A percentile compares a stretch with the other conserved stretches of the same genome.
Evolutionary conservation across 2,329 filamentous ascomycete genomes (phyloP).

Genomic region (Colletotrichum sp.): DNA sequence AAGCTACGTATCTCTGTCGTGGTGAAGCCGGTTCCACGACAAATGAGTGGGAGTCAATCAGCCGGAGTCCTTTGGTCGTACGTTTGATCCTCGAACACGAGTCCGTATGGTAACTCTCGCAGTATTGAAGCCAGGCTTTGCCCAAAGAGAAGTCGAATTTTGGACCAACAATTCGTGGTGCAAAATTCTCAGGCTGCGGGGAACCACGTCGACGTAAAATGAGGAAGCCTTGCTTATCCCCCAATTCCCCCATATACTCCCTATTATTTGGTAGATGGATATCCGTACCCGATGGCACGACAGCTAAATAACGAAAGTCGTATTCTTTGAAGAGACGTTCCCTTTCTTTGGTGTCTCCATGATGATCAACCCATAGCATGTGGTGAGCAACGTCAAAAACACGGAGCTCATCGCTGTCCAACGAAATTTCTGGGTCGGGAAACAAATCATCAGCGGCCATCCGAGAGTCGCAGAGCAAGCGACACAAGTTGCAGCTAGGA

Average conservation of each 20-base stretch:
- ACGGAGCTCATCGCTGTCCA: not conserved
- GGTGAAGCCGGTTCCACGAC: not conserved
- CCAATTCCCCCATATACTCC: accelerated
- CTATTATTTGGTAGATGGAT: no score
- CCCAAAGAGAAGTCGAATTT: not conserved
- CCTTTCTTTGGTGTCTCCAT: not conserved
- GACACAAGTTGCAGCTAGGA: not conserved
- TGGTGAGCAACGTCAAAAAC: not conserved
- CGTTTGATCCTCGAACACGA: not conserved
- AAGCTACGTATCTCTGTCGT: conserved; percentile 27
- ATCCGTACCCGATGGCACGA: not conserved
- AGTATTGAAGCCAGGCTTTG: not conserved
- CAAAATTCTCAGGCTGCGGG: accelerated
- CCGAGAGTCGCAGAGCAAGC: not conserved
- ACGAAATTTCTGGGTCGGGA: no score
- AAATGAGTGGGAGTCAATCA: not conserved
- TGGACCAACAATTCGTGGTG: not conserved
- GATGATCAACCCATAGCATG: not conserved
- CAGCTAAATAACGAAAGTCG: not conserved
- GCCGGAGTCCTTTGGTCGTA: not conserved
- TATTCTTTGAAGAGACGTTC: not conserved
- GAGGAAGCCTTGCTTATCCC: accelerated
- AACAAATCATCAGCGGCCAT: no score
- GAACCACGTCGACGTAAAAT: not conserved
- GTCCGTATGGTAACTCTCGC: accelerated